These are phyloP conservation scores for Ophiostoma sp. DNA, from an alignment of 2,329 filamentous ascomycete genomes.

Conservation along the genomic window DNA sequence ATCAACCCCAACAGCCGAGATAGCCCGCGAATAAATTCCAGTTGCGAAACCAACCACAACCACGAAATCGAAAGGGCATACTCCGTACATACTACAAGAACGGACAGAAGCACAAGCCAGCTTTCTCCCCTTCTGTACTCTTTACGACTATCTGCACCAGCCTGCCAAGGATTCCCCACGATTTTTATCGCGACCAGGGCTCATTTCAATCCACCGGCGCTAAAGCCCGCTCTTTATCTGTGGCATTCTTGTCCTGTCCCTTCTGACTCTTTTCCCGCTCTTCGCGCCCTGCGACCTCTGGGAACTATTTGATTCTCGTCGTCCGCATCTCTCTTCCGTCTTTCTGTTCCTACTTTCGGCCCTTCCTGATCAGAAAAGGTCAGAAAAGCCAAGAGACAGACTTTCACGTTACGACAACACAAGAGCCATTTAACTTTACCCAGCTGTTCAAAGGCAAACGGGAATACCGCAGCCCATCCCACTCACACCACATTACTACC, in stretches of 20 bases:
- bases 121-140: background rate
- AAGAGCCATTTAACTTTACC: background rate
- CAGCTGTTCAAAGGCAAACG: background rate
- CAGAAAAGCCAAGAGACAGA: background rate
- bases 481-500: background rate
- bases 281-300: background rate
- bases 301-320: slow-evolving; percentile 3
- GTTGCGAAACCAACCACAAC: background rate
- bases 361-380: slow-evolving; percentile 11
- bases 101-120: background rate
- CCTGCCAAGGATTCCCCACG: slow-evolving; percentile 22
- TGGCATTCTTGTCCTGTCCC: slow-evolving; percentile 2
- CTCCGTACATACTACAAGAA: too few relatives aligned
- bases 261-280: background rate
- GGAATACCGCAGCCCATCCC: slow-evolving; percentile 1
- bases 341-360: background rate
- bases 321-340: background rate
- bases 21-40: background rate
- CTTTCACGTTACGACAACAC: background rate
- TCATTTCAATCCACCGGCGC: slow-evolving; percentile 17
- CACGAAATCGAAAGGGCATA: background rate
- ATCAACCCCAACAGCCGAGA: slow-evolving; percentile 19
- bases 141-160: background rate
- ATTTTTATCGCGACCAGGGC: slow-evolving; percentile 19
- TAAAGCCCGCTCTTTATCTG: slow-evolving; percentile 21